Percentiles rank a stretch among this genome's conserved stretches.
These are phyloP conservation scores for Kwoniella botswanensis DNA, from an alignment of 768 basidiomycete genomes.

Conservation along the genomic window DNA sequence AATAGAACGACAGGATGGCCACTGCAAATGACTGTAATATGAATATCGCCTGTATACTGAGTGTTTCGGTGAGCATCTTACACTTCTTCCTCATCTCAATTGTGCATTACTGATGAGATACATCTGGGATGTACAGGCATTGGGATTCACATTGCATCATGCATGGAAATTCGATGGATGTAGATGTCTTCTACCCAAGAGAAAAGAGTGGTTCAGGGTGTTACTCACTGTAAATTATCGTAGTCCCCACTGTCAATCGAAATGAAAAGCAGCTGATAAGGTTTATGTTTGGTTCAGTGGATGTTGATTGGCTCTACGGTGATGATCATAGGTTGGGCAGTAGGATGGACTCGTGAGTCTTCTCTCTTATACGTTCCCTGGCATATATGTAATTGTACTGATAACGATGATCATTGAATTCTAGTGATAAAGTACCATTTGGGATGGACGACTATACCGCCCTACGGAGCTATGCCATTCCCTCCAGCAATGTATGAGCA, in stretches of 20 bases:
- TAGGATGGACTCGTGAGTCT: conserved; percentile 36
- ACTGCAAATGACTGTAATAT: conserved; percentile 31
- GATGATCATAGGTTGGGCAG: conserved; percentile 33
- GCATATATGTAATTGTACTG: background rate
- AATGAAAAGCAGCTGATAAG: conserved; percentile 2
- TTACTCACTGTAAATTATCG: conserved; percentile 34
- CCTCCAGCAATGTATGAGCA: conserved; percentile 31
- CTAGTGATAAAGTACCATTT: conserved; percentile 37
- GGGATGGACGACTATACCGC: conserved; percentile 35
- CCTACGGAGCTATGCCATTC: conserved; percentile 28
- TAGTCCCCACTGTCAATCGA: conserved; percentile 2
- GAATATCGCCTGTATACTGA: conserved; percentile 19
- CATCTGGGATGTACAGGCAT: conserved; percentile 2
- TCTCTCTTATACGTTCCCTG: background rate
- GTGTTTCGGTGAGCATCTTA: conserved; percentile 22
- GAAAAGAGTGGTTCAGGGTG: conserved; percentile 46
- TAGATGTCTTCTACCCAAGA: conserved; percentile 37
- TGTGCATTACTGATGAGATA: background rate
- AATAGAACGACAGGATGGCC: conserved; percentile 7
- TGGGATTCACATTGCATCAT: conserved; percentile 33
- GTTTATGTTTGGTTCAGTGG: conserved; percentile 25
- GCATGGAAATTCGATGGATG: conserved; percentile 43
- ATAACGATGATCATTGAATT: background rate
- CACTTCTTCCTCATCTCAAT: background rate
- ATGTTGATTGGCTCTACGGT: conserved; percentile 35